Base-by-base conservation (phyloP, 2,329 filamentous ascomycete species). In the Fusarium paranaense region DNA sequence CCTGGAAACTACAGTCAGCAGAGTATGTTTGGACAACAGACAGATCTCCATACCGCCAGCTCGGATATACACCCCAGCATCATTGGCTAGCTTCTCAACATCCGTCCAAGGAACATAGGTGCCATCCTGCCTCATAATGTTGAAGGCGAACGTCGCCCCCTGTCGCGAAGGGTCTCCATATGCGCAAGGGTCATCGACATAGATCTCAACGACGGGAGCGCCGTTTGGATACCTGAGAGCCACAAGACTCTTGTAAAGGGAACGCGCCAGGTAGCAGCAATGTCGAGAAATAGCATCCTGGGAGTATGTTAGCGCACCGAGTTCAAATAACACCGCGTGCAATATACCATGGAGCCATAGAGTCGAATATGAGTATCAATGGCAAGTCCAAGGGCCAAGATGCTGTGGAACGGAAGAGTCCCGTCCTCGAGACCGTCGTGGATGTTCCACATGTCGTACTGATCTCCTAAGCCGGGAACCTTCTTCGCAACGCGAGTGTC, bases 361-460 rank as follows among this genome's bases (percentile, higher is more conserved):
- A 93, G 80, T 33, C 85, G 82, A 37, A 81, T 78, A 78, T 93
- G 90, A 0, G 87, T 86, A 38, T 87, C 85, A 33, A 92, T 88
- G 3, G 90, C 90, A 67, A 90, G 86, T 4, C 87, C 88, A 22
- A 92, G 83, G 0, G 91, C 91, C 62, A 92, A 83, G 68, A 93
- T 92, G 68, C 83, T 90, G 78, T 92, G 91, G 74, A 92, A 92
- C 2, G 91, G 89, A 11, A 91, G 81, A 1, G 91, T 93, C 1
- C 91, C 91, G 74, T 94, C 92, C 78, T 94, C 92, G 9, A 93
- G 85, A 2, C 86, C 85, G 47, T 91, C 89, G 75, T 92, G 90
- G 5, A 91, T 82, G 54, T 85, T 83, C 61, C 85, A 86, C 2
- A 77, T 75, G 18, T 79, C 73, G 27, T 77, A 75, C 25, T 80